Evolutionary conservation across 352 stramenopile species (phyloP), one percentile per base, ranked within the genome.

Genomic region (Pythium insidiosum): DNA sequence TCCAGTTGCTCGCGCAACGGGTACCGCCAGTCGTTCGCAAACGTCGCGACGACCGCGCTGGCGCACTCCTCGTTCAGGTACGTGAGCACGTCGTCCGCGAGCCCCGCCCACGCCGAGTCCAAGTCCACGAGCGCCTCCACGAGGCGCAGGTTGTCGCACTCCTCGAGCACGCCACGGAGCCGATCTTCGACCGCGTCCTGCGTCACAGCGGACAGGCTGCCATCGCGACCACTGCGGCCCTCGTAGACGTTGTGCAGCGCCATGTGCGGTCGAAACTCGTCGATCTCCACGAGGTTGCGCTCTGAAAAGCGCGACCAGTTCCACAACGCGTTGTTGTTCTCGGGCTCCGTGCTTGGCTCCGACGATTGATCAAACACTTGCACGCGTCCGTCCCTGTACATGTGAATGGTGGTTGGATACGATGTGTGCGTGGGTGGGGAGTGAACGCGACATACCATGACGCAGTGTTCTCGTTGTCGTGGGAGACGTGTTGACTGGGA

Each of bases 201-300:
- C 22, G 75, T 88, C n/a, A 50, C n/a, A 13, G 57, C 51, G 6
- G 62, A 50, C 18, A 93, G 45, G 33, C 49, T 70, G n/a, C 77
- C 80, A 12, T 79, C 77, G 28, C 71, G 66, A 18, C 50, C 44
- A 1, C 62, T 38, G 4, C 68, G 61, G 10, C 80, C 80, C 50
- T 89, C 74, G 30, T 85, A 92, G 28, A 85, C 81, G 50, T 92
- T 92, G 61, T 92, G 78, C 47, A 92, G 52, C 22, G 71, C 66
- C 66, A 89, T 76, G 34, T 88, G 57, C 28, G 66, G 49, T n/a
- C 77, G 80, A 28, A 92, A 89, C 23, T 89, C 74, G 40, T 66
- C 52, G 22, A 92, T 66, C 31, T 89, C 74, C 31, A 89, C 56
- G 26, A 90, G 56, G 38, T 85, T 84, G 13, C 51, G 58, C 35